Evolutionary conservation across 1,284 basidiomycete species (phyloP), one percentile per base, ranked within the genome.

Genomic region (Pseudozyma pruni): DNA sequence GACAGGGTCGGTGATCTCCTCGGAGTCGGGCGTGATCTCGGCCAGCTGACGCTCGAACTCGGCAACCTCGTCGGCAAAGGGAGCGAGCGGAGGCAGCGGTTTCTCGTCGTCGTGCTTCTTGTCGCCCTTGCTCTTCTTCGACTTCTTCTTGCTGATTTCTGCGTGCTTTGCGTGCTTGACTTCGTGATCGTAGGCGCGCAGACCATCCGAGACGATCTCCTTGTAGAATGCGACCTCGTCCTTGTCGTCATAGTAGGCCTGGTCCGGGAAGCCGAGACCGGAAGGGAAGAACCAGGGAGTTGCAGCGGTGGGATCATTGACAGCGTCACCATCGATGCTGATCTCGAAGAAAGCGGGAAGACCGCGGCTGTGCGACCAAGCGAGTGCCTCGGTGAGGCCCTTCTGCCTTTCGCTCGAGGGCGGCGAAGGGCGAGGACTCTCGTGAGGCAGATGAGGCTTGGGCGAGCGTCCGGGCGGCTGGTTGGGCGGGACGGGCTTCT

Each of bases 171-270:
- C 73, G n/a, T 78, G 60, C 48, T 74, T 75, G 31, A 45, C 49
- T 29, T 86, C 75, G 14, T 74, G 85, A 16, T 86, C 87, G n/a
- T 93, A 84, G 8, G 87, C 85, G 9, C 86, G 74, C 17, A 96
- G 86, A 10, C 94, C 86, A 19, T 87, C 86, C 71, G 89, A 86
- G 22, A 95, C 84, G 16, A 92, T 89, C 39, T 85, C 85, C 66
- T 87, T 85, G 83, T 97, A 97, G 11, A 91, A 83, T 22, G 88
- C 86, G 20, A 89, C 83, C 42, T 92, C 87, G 0, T 86, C 85
- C 52, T 89, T 85, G 63, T 98, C 94, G 44, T 90, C 87, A 82
- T 93, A 98, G 83, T 98, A 97, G 84, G 94, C 92, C 89, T 94
- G 93, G 38, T 93, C 89, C 1, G 94, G 94, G 13, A 98, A 88